Base-by-base conservation (phyloP, 495 filamentous ascomycete species). In the Diplogelasinospora grovesii region DNA sequence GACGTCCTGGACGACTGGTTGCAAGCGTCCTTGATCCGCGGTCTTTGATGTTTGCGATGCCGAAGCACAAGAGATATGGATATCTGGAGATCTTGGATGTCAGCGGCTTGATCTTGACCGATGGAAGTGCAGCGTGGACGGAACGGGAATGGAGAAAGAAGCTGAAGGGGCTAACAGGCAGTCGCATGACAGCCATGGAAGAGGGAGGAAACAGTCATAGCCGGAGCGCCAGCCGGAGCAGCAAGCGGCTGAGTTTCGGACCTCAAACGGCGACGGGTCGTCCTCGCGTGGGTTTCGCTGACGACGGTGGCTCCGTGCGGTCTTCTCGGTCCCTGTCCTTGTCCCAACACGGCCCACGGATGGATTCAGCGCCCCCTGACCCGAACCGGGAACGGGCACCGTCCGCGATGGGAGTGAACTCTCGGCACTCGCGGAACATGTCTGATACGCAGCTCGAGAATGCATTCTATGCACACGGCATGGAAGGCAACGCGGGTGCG, bases 21-120 rank as follows among this genome's bases (percentile, higher is more conserved):
- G 85, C 92, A 1, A 94, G 93, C 52, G 80, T 83, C 0, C 77
- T 85, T 19, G 87, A 99, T 60, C 68, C 81, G 3, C 81, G 85
- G 43, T 90, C 92, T 43, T 70, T 99, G 50, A 99, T 99, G 92
- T 97, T 99, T 64, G 93, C 88, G 0, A 90, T 99, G 80, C 93
- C 92, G 1, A 84, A 82, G 50, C 78, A 93, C 42, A 78, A 78
- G 27, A 76, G 83, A 41, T 95, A 95, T 56, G 90, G 92, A 0
- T 97, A 97, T 57, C 61, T 97, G 15, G 93, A 97, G 49, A 74
- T 89, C 21, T 50, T 86, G 25, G 92, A 99, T 61, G 86, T 97
- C 7, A 79, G 79, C 10, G 71, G 68, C 36, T 63, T 97, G 22
- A 85, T 97, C 43, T 68, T 84, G 45, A 81, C 79, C 3, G 73